Evolutionary conservation across 2,329 filamentous ascomycete species (phyloP).

Genomic region (Fusarium denticulatum): DNA sequence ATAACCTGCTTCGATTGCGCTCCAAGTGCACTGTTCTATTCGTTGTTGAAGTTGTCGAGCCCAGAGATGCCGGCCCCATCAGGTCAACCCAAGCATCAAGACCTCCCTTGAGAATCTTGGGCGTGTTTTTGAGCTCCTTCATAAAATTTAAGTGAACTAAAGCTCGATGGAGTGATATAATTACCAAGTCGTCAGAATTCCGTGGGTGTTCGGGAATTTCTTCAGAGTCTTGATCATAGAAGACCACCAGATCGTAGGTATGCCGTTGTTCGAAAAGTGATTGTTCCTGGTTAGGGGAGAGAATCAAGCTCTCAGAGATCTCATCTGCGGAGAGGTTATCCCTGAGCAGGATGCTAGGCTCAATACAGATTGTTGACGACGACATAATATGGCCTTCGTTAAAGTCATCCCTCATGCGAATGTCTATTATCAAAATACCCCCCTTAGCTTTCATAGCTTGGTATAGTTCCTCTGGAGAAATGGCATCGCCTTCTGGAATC

Average conservation of each 20-base stretch:
- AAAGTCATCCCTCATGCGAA: constrained; percentile 81
- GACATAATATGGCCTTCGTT: constrained; percentile 91
- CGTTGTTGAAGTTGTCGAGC: constrained; percentile 53
- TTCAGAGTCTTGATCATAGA: constrained; percentile 80
- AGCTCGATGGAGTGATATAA: constrained; percentile 80
- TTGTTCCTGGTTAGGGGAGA: constrained; percentile 80
- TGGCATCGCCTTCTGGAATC: constrained; percentile 64
- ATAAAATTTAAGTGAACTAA: constrained; percentile 85
- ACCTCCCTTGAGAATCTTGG: constrained; percentile 83
- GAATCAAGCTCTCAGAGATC: constrained; percentile 73
- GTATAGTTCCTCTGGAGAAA: constrained; percentile 76
- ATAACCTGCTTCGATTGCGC: constrained; percentile 46
- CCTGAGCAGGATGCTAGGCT: constrained; percentile 77
- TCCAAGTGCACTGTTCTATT: constrained; percentile 20
- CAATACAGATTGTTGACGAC: constrained; percentile 86
- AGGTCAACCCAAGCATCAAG: constrained; percentile 87
- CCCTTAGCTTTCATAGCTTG: constrained; percentile 69
- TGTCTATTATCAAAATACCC: constrained; percentile 85
- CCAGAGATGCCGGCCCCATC: constrained; percentile 74
- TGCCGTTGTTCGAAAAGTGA: constrained; percentile 76
- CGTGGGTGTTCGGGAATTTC: constrained; percentile 54
- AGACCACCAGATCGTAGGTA: constrained; percentile 86
- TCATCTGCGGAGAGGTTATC: constrained; percentile 71
- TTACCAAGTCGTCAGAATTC: constrained; percentile 59
- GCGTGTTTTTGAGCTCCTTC: constrained; percentile 75